Base-by-base conservation (phyloP, 495 filamentous ascomycete genomes). In the Hypoxylon lienhwacheense region DNA sequence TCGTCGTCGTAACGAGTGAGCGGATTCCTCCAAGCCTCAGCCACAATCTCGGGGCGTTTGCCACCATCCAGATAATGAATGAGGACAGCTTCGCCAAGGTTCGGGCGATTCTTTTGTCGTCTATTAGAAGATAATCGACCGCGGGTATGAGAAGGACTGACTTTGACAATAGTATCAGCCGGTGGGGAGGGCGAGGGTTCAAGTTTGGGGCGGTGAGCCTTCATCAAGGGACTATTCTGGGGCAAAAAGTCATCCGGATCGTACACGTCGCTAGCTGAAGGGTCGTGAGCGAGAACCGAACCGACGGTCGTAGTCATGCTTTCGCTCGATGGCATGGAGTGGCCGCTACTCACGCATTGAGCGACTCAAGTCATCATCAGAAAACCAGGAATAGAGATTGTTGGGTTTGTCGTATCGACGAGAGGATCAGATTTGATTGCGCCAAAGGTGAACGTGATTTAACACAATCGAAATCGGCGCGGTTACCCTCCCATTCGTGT, bases 71-170 rank as follows among this genome's bases (percentile, higher is more conserved):
- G 75, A 52, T 73, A 70, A 20, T 66, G 62, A 26, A 84, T 70
- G 55, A 84, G 65, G 40, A 82, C 74, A 33, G 70, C 78, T 77
- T 84, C 78, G 60, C 77, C 81, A 53, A 71, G 74, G 50, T 63
- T 70, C 42, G 70, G 65, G 57, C 63, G 65, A 53, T 67, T 51
- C 70, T 70, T 73, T 48, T 55, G 64, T 39, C 72, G 73, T 67
- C 66, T 58, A 66, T 70, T 70, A 69, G 74, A 70, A 66, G 62
- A 70, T 55, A 66, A 71, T 43, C 53, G 47, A 45, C 67, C 67
- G 45, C 60, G 47, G 40, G 62, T 70, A 45, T 65, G 47, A 59
- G 67, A 55, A 61, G 61, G 62, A 73, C 73, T 75, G 60, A 69
- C 66, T 68, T 65, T 59, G 40, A 61, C 56, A 49, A 64, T 53